phyloP scores from a whole-genome alignment of 768 basidiomycete species.

The Mycena polygramma region DNA sequence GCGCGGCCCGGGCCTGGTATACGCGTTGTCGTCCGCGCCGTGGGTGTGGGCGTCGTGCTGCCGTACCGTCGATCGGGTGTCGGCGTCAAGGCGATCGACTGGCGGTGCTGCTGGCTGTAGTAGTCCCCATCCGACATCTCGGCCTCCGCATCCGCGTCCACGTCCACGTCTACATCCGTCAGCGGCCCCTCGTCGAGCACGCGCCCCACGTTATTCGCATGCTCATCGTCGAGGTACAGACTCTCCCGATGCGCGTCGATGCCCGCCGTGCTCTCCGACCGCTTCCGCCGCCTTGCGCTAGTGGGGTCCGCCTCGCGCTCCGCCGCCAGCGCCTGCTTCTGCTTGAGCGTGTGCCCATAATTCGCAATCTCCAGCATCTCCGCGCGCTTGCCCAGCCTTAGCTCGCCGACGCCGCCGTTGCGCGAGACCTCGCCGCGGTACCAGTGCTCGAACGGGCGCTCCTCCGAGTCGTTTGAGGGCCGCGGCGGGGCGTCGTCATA shows the following conservation, averaged over 20 bases:
- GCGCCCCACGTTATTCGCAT: constrained; percentile 57
- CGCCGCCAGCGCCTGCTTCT: constrained; percentile 42
- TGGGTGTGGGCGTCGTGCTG: constrained; percentile 45
- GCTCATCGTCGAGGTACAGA: constrained; percentile 76
- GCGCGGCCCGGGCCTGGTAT: constrained; percentile 37
- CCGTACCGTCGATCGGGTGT: constrained; percentile 28
- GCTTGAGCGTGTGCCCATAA: constrained; percentile 75
- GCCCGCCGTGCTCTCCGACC: constrained; percentile 77
- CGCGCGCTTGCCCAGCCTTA: constrained; percentile 77
- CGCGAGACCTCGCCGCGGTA: constrained; percentile 89
- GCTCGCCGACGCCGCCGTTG: constrained; percentile 91
- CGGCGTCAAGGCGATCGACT: constrained; percentile 23
- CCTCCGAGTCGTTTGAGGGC: constrained; percentile 80
- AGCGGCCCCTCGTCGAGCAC: constrained; percentile 83
- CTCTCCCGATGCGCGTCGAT: constrained; percentile 68
- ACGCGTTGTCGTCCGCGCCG: constrained; percentile 35
- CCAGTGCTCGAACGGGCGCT: constrained; percentile 90
- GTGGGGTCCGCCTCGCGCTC: too few relatives aligned
- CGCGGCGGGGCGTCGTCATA: constrained; percentile 60
- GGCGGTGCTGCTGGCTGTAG: constrained; percentile 43
- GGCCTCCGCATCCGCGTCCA: too few relatives aligned
- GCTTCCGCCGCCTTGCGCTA: too few relatives aligned
- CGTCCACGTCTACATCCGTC: constrained; percentile 72
- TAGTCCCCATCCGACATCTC: constrained; percentile 63
- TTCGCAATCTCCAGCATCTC: constrained; percentile 93